phyloP scores from a whole-genome alignment of 148 eudicot genomes.

The Arbutus unedo region DNA sequence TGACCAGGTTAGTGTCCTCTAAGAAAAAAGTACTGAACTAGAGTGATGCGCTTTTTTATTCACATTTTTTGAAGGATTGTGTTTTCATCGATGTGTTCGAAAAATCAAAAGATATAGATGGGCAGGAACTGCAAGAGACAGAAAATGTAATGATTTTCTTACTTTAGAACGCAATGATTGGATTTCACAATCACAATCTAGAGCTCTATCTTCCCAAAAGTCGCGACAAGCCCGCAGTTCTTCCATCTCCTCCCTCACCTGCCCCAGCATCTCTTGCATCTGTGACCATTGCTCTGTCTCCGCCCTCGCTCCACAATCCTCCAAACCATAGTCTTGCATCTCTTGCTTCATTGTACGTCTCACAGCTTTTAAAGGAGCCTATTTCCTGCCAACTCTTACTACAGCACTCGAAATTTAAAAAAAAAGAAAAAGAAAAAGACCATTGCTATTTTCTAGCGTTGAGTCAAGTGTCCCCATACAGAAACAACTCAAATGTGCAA shows the following conservation, averaged over 20 bases:
- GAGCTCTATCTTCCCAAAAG: constrained; percentile 81
- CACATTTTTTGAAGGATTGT: too few relatives aligned
- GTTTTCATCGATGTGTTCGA: background rate
- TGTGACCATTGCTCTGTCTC: constrained; percentile 97
- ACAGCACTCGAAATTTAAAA: too few relatives aligned
- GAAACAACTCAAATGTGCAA: too few relatives aligned
- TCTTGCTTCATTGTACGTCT: too few relatives aligned
- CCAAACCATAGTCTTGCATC: constrained; percentile 72
- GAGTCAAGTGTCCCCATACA: too few relatives aligned
- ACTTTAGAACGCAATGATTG: constrained; percentile 46
- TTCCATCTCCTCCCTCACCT: constrained; percentile 82
- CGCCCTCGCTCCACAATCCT: constrained; percentile 78
- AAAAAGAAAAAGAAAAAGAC: too few relatives aligned
- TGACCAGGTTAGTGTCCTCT: background rate
- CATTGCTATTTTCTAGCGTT: too few relatives aligned
- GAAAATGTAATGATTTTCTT: constrained; percentile 22
- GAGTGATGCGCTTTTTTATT: too few relatives aligned
- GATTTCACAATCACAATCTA: constrained; percentile 48
- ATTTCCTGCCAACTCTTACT: too few relatives aligned
- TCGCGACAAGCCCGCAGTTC: constrained; percentile 72
- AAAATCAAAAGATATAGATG: background rate
- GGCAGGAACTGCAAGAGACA: background rate
- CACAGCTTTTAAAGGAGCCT: too few relatives aligned
- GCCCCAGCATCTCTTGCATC: constrained; percentile 90
- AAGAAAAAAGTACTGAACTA: too few relatives aligned